phyloP scores from a whole-genome alignment of 2,329 filamentous ascomycete genomes.

The Trichoderma pleuroti region DNA sequence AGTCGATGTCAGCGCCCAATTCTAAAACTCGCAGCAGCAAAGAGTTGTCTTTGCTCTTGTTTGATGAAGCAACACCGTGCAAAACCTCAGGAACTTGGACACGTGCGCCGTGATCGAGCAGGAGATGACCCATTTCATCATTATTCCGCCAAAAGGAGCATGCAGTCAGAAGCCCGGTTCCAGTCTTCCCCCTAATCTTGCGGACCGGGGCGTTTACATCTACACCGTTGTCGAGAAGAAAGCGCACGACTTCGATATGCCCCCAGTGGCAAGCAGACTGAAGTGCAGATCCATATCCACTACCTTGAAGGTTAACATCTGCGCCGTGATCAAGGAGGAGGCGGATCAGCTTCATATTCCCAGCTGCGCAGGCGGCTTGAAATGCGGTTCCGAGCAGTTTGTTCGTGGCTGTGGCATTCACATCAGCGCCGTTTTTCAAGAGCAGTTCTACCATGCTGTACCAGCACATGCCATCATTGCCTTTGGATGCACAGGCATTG shows the following conservation, averaged over 20 bases:
- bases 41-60: not conserved
- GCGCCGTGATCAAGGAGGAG: not conserved
- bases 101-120: not conserved
- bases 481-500: not conserved
- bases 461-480: not conserved
- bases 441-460: not conserved
- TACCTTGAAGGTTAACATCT: not conserved
- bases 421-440: not conserved
- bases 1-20: not conserved
- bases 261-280: not conserved
- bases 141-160: not conserved
- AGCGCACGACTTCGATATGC: not conserved
- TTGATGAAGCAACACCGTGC: not conserved
- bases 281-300: not conserved
- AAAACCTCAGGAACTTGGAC: not conserved
- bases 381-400: not conserved
- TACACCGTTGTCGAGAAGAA: not conserved
- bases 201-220: not conserved
- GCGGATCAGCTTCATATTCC: not conserved
- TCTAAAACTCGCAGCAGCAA: not conserved
- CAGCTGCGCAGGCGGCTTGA: not conserved
- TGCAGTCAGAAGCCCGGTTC: not conserved
- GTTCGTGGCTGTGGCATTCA: not conserved
- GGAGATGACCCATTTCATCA: not conserved
- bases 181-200: not conserved